A percentile compares a stretch with the other conserved stretches of the same genome.
These are phyloP conservation scores for Mycosphaerella arachidis DNA, from an alignment of 2,329 filamentous ascomycete species.

Conservation along the genomic window DNA sequence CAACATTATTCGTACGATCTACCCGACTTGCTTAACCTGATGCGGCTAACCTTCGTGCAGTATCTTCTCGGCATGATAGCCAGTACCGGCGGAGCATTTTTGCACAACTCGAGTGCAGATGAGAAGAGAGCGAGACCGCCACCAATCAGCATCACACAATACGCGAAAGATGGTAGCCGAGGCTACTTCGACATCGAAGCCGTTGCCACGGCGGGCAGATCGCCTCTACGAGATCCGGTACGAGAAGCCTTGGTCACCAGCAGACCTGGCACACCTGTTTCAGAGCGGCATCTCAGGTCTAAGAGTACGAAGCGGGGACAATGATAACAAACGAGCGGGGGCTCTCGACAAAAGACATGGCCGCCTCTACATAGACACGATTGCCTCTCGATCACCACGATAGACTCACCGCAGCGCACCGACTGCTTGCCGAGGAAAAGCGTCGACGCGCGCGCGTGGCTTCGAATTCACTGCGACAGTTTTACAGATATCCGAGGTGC, in stretches of 20 bases:
- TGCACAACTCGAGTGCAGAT: slow-evolving; percentile 69
- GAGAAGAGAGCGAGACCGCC: slow-evolving; percentile 50
- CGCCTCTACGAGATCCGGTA: slow-evolving; percentile 39
- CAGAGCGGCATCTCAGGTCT: slow-evolving; percentile 36
- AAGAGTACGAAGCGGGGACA: slow-evolving; percentile 37
- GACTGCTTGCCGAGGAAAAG: too few species aligned
- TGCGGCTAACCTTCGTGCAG: slow-evolving; percentile 43
- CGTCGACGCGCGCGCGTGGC: too few species aligned
- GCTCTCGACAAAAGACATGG: too few species aligned
- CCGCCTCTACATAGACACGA: too few species aligned
- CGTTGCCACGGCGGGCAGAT: slow-evolving; percentile 44
- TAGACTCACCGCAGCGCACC: too few species aligned
- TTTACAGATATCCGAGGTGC: too few species aligned
- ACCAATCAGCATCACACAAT: slow-evolving; percentile 65
- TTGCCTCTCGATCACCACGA: too few species aligned
- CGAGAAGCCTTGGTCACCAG: slow-evolving; percentile 51
- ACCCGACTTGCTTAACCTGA: neutral
- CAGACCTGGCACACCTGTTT: slow-evolving; percentile 32
- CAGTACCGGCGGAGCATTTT: slow-evolving; percentile 76
- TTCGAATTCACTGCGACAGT: too few species aligned
- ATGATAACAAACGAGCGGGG: slow-evolving; percentile 14
- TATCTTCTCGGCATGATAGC: slow-evolving; percentile 75
- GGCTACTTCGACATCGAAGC: slow-evolving; percentile 41
- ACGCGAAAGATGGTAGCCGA: slow-evolving; percentile 59
- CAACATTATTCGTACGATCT: slow-evolving; percentile 64